phyloP scores from a whole-genome alignment of 352 stramenopile genomes.

The Elongisporangium anandrum region DNA sequence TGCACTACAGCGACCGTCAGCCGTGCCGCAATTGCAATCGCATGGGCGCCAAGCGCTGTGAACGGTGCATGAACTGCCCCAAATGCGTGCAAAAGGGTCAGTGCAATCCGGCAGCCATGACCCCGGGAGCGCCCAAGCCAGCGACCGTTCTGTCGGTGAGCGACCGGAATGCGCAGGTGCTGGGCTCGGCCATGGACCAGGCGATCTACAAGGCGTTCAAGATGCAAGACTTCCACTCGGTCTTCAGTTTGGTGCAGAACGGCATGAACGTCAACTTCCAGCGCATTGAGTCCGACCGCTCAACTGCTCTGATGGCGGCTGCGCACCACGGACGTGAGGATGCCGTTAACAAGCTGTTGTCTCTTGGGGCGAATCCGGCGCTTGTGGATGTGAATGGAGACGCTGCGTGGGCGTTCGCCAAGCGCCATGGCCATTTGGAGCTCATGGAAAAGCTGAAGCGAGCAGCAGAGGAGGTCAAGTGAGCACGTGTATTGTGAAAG shows the following conservation, averaged over 20 bases:
- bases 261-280: slow-evolving; percentile 87
- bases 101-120: slow-evolving; percentile 26
- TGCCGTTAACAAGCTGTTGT: slow-evolving; percentile 53
- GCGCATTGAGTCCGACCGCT: slow-evolving; percentile 70
- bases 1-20: slow-evolving; percentile 67
- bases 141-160: slow-evolving; percentile 50
- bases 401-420: slow-evolving; percentile 67
- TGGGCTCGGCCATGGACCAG: slow-evolving; percentile 80
- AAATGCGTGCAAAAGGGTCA: slow-evolving; percentile 73
- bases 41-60: slow-evolving; percentile 76
- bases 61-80: slow-evolving; percentile 54
- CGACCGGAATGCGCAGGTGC: slow-evolving; percentile 69
- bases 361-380: slow-evolving; percentile 58
- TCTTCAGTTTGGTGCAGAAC: slow-evolving; percentile 78
- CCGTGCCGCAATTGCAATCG: slow-evolving; percentile 63
- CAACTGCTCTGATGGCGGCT: slow-evolving; percentile 71
- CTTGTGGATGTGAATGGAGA: slow-evolving; percentile 47
- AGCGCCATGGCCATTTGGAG: slow-evolving; percentile 55
- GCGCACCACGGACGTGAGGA: slow-evolving; percentile 80
- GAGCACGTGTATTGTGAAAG: background rate
- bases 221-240: slow-evolving; percentile 71
- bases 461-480: slow-evolving; percentile 55
- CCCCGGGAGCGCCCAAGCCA: background rate
- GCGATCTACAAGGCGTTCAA: slow-evolving; percentile 79
- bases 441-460: slow-evolving; percentile 74